Base-by-base conservation (phyloP, 257 asterid genomes). In the Petunia secreta region DNA sequence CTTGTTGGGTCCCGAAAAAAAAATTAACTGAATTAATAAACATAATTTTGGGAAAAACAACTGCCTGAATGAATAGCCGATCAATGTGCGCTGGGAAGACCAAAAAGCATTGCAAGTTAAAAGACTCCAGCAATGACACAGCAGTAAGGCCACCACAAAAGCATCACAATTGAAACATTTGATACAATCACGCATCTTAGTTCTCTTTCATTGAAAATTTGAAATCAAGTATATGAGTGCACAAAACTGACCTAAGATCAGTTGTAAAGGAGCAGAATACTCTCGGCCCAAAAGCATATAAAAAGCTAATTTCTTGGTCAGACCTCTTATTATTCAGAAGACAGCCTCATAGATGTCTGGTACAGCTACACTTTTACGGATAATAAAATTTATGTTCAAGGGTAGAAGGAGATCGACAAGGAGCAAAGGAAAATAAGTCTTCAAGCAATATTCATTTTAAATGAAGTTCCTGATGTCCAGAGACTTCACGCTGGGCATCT, bases 401-500 rank as follows among this genome's bases (percentile, higher is more conserved):
- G 57, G 50, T 48, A 63, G 11, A 63, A 63, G 16, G 36, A 15
- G 75, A 44, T 63, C 75, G 63, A 78, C 55, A 57, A 68, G 83
- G 81, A 80, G 73, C 44, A 38, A 44, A 82, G 63, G 25, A 75
- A 62, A 79, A 46, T 10, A 75, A 64, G 73, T 60, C 80, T 77
- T 60, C 53, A 37, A 40, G 82, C 54, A 14, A 60, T 36, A 55
- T 57, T 75, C 44, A 36, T 78, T 84, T 85, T 81, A 94, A 53
- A 92, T 74, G 88, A 93, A 95, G 90, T 91, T 95, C 80, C 98
- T 89, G 82, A 91, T 82, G 86, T 94, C 98, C 86, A 95, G 81
- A 53, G 98, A 87, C 91, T 92, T 94, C 89, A 91, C 95, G 2
- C 79, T 79, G 4, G 95, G 97, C 92, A 92, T 76, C 55, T 88